Base-by-base conservation (phyloP, 805 yeast species). In the Kuraishia cidri region DNA sequence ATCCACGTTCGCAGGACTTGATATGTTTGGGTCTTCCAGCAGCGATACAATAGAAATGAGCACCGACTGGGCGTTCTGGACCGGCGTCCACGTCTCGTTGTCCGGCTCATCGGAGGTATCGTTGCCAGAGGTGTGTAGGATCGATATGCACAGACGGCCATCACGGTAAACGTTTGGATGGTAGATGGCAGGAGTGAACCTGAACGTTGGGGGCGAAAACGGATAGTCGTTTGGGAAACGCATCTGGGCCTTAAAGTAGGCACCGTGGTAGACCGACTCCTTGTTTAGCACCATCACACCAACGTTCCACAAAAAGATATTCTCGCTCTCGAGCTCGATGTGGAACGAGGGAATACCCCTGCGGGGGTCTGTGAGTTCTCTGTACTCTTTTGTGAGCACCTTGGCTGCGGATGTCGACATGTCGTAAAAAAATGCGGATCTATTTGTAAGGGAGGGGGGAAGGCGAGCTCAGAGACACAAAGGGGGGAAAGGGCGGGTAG, bases 131-230 rank as follows among this genome's bases (percentile, higher is more conserved):
- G 80, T 84, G 57, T 90, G 97, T 39, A 90, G 66, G 41, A 90
- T 90, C 33, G 95, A 85, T 39, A 88, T 87, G 65, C 97, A 90
- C 30, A 92, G 67, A 44, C 94, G 64, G 12, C 97, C 97, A 57
- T 88, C 96, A 39, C 85, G 72, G 60, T 90, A 90, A 35, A 90
- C 94, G 54, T 90, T 90, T 17, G 97, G 97, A 50, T 90, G 97
- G 60, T 77, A 88, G 44, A 90, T 84, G 27, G 95, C 80, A 10
- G 97, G 95, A 6, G 90, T 79, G 65, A 90, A 90, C 45, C 94
- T 68, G 62, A 87, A 90, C 24, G 81, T 75, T 27, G 97, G 98
- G 19, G 98, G 98, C 15, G 84, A 65, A 52, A 74, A 90, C 3
- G 97, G 98, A 60, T 79, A 90, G 56, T 87, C 95, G 15, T 66